Conservation (phyloP, 2,329 filamentous ascomycete species). For the Colletotrichum euphorbiae region DNA sequence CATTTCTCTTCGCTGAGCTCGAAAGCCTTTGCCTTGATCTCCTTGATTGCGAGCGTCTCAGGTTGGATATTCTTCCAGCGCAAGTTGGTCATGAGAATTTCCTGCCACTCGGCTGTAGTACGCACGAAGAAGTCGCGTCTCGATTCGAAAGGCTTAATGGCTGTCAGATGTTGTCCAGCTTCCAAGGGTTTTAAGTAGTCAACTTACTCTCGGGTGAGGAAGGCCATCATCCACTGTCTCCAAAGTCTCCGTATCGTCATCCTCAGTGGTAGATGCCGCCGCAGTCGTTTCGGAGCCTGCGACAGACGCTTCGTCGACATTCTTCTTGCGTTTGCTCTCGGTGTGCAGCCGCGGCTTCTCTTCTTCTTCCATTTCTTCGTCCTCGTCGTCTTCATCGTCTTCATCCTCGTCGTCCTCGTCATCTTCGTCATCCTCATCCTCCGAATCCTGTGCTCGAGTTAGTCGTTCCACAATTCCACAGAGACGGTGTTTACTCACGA, state of each 20-base stretch:
- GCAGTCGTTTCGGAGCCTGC: conserved; percentile 44
- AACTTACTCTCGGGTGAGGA: conserved; percentile 72
- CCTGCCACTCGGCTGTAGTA: conserved; percentile 91
- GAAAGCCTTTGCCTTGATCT: conserved; percentile 92
- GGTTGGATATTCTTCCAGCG: conserved; percentile 74
- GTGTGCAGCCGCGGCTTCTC: conserved; percentile 58
- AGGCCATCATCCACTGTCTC: conserved; percentile 77
- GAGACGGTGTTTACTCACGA: conserved; percentile 61
- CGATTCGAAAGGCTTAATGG: conserved; percentile 83
- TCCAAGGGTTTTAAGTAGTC: not conserved
- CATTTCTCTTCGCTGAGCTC: conserved; percentile 94
- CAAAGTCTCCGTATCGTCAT: conserved; percentile 60
- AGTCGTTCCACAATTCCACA: conserved; percentile 44
- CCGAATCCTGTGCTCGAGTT: conserved; percentile 61
- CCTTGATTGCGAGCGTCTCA: conserved; percentile 82
- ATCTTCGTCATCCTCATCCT: conserved; percentile 70
- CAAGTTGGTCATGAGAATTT: conserved; percentile 80
- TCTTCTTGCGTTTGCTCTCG: conserved; percentile 69
- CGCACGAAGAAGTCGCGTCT: conserved; percentile 92
- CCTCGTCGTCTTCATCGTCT: conserved; percentile 62
- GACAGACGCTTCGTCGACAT: conserved; percentile 54
- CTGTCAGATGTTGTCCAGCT: conserved; percentile 7
- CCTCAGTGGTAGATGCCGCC: conserved; percentile 48
- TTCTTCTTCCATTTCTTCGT: conserved; percentile 60
- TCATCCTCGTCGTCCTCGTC: conserved; percentile 67